These are phyloP conservation scores for Blumeria graminis DNA, from an alignment of 2,329 filamentous ascomycete species.

Conservation along the genomic window DNA sequence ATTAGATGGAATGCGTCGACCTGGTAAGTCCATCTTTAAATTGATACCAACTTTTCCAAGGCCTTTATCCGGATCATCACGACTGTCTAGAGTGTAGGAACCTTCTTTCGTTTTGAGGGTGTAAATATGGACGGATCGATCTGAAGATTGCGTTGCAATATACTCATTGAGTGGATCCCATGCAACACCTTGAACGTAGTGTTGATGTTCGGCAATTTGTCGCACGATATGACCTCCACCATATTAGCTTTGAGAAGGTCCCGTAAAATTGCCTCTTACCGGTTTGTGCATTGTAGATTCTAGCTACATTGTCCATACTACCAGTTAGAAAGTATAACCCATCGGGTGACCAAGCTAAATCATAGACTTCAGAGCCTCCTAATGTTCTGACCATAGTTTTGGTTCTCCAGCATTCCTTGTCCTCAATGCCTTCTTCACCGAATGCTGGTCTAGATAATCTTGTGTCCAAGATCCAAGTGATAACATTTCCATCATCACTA, in stretches of 20 bases:
- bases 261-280: slow-evolving; percentile 26
- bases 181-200: slow-evolving; percentile 93
- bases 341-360: slow-evolving; percentile 97
- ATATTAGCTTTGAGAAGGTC: slow-evolving; percentile 3
- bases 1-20: slow-evolving; percentile 67
- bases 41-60: slow-evolving; percentile 60
- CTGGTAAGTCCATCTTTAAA: slow-evolving; percentile 68
- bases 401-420: slow-evolving; percentile 89
- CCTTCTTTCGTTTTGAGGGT: slow-evolving; percentile 90
- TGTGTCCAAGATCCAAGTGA: slow-evolving; percentile 79
- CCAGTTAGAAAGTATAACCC: slow-evolving; percentile 89
- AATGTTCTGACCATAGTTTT: slow-evolving; percentile 96
- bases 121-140: slow-evolving; percentile 94
- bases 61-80: slow-evolving; percentile 32
- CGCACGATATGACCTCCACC: slow-evolving; percentile 40
- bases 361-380: slow-evolving; percentile 77
- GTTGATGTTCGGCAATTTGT: slow-evolving; percentile 90
- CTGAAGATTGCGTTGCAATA: slow-evolving; percentile 92
- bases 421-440: slow-evolving; percentile 66
- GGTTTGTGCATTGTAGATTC: slow-evolving; percentile 85
- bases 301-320: slow-evolving; percentile 96
- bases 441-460: slow-evolving; percentile 39
- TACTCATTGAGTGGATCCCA: slow-evolving; percentile 98
- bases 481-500: slow-evolving; percentile 89
- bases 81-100: slow-evolving; percentile 53